Evolutionary conservation across 352 stramenopile species (phyloP), one percentile per base, ranked within the genome.

Genomic region (Peronospora farinosa): DNA sequence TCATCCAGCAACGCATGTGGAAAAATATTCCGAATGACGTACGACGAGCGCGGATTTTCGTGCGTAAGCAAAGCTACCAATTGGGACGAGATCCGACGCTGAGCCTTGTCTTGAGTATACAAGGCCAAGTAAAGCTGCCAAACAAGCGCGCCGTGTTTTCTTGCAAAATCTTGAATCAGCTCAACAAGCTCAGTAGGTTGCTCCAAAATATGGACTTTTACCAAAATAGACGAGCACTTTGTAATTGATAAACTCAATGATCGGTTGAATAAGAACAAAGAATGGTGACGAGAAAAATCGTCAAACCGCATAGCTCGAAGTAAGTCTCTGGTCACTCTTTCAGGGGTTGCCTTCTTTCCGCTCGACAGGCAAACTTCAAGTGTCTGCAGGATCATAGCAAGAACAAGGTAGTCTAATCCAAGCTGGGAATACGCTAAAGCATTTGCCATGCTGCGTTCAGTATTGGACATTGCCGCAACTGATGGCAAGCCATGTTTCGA

Each of bases 131-230:
- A 94, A 40, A 94, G 53, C 25, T 94, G 84, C 84, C 84, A 94
- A 11, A 94, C 48, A 3, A 94, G 51, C 2, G 72, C 74, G 10
- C 84, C 84, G 48, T 94, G 81, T 44, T 88, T 92, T n/a, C 81
- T 63, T 5, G 84, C 78, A 57, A 86, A 87, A 41, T 92, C 76
- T 69, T 94, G 84, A 52, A 94, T 91, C 16, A 89, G 43, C 48
- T 94, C 81, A 3, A 94, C 84, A 10, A 94, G 65, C 55, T 94
- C 84, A 1, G 84, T 88, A 21, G 81, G 77, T 37, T 94, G 84
- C 43, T 94, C 84, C 6, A 94, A 51, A 28, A 94, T 82, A 45
- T 94, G 84, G 6, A 87, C 78, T 55, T 94, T 94, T 11, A 92
- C 83, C 47, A 94, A 61, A 46, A 92, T 88, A 7, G 83, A 91